Evolutionary conservation across 768 basidiomycete species (phyloP), one percentile per base, ranked within the genome.

Genomic region (Nidularia pulvinata): DNA sequence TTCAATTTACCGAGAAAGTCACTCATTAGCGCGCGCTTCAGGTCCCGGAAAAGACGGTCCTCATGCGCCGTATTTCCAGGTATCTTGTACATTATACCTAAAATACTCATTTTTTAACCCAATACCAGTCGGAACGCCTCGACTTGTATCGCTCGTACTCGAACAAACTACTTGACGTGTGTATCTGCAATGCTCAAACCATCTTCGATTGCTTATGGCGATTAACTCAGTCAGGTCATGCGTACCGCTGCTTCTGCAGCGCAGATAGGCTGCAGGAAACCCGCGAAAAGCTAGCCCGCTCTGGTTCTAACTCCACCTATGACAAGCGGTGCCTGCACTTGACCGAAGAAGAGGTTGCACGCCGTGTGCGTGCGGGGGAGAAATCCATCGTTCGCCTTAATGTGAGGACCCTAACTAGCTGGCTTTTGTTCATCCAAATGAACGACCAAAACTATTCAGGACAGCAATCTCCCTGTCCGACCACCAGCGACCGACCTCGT

Each of bases 171-270:
- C 75, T 97, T 39, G 84, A 91, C 50, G 96, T 95, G 57, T 51
- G 73, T 69, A 34, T 43, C 30, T 46, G 43, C 25, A 30, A 30
- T 30, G 6, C 45, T 51, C 43, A 14, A 0, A 53, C 37, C 45
- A 43, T 50, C 42, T 22, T 33, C 32, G 44, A 43, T 5, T 22
- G 3, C 49, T 37, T 22, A 53, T 49, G 25, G 25, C 25, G 25
- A 7, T 33, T 37, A 16, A 35, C 53, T 45, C 57, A 98, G 95
- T 80, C 83, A 43, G 93, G 89, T 4, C 84, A 90, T 54, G 96
- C 95, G 6, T 99, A 99, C 66, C 87, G 92, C 16, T 98, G 97
- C 69, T 98, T 98, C 75, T 98, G 96, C 69, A 82, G 89, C 1
- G 75, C 84, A 0, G 86, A 90, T 56, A 81, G 82, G 46, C 78